Evolutionary conservation across 306 rosid genomes (phyloP).

Genomic region (Rosa rugosa): DNA sequence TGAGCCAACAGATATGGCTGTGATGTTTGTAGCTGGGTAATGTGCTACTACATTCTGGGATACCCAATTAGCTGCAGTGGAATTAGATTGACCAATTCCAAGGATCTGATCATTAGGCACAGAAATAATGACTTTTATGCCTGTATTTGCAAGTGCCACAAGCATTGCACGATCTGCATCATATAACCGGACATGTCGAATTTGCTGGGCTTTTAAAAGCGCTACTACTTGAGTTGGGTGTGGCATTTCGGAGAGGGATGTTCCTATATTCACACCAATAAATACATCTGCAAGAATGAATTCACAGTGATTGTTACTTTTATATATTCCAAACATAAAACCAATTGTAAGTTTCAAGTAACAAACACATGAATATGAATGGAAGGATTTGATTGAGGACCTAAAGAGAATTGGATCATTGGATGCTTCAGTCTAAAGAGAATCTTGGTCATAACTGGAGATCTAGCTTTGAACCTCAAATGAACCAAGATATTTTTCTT

Average conservation of each 20-base stretch:
- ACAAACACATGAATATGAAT: not conserved
- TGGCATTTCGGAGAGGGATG: conserved; percentile 85
- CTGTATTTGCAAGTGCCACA: conserved; percentile 69
- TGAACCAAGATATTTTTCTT: too few species aligned
- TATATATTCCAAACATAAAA: not conserved
- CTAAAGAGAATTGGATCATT: too few species aligned
- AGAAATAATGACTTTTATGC: conserved; percentile 68
- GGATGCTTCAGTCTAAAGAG: too few species aligned
- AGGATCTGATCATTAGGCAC: conserved; percentile 76
- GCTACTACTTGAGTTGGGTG: conserved; percentile 85
- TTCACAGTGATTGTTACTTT: conserved; percentile 4
- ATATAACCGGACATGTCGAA: conserved; percentile 61
- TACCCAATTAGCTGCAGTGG: conserved; percentile 87
- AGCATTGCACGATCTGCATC: conserved; percentile 78
- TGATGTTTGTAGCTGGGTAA: conserved; percentile 81
- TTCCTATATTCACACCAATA: conserved; percentile 81
- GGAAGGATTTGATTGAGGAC: not conserved
- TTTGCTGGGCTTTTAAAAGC: conserved; percentile 71
- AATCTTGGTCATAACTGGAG: too few species aligned
- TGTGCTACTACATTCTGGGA: conserved; percentile 76
- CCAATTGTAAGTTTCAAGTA: not conserved
- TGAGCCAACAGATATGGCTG: conserved; percentile 78
- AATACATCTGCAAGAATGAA: conserved; percentile 56
- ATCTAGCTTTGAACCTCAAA: too few species aligned
- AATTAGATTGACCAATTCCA: conserved; percentile 76